Evolutionary conservation across 495 filamentous ascomycete species (phyloP).

Genomic region (Penicillium ochrochloron): DNA sequence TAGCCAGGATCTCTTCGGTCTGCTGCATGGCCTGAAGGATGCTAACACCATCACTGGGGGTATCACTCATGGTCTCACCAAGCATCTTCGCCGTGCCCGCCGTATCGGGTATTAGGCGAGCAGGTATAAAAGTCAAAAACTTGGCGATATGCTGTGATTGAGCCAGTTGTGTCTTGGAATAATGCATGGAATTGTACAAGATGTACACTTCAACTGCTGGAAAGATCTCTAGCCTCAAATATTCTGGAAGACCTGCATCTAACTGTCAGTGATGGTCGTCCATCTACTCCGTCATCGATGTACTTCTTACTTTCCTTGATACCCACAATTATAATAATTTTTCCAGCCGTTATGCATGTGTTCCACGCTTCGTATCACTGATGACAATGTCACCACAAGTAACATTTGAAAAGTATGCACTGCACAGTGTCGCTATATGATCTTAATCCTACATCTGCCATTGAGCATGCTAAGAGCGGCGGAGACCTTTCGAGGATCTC

Average conservation of each 20-base stretch:
- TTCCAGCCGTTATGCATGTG: background rate
- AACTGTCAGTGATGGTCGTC: background rate
- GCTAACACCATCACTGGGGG: slow-evolving; percentile 21
- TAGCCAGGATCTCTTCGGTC: slow-evolving; percentile 24
- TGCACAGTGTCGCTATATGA: too few relatives aligned
- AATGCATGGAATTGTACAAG: background rate
- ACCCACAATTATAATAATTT: slow-evolving; percentile 26
- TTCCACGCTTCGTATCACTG: background rate
- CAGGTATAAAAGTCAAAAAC: background rate
- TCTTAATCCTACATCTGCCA: too few relatives aligned
- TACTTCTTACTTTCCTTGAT: slow-evolving; percentile 23
- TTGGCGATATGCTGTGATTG: background rate
- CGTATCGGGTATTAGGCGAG: slow-evolving; percentile 17
- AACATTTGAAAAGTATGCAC: too few relatives aligned
- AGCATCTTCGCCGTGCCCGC: slow-evolving; percentile 22
- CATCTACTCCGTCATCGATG: slow-evolving; percentile 8
- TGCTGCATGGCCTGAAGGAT: slow-evolving; percentile 25
- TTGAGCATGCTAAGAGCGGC: too few relatives aligned
- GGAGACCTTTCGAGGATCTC: too few relatives aligned
- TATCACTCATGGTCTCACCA: slow-evolving; percentile 19
- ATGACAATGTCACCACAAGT: too few relatives aligned
- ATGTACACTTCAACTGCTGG: background rate
- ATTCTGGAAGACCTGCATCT: background rate
- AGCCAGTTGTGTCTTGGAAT: background rate
- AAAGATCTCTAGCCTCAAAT: background rate